These are phyloP conservation scores for Allium fistulosum DNA, from an alignment of 106 monocot species.

Conservation along the genomic window DNA sequence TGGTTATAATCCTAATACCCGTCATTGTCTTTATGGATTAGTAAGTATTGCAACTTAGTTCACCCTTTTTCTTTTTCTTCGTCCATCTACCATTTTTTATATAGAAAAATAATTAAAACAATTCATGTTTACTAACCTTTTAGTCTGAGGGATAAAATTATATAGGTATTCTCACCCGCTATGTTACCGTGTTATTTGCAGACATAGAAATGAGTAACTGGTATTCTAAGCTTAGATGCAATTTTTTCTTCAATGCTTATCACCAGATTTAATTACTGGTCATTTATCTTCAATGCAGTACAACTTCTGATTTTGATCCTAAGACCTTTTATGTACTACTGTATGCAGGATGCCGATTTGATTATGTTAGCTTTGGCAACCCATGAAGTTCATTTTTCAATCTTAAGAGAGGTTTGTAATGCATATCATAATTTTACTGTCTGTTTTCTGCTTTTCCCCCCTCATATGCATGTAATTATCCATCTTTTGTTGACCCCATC, in stretches of 20 bases:
- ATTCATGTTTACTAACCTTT: too few species aligned
- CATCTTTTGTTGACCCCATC: too few species aligned
- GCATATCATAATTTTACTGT: not conserved
- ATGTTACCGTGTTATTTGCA: too few species aligned
- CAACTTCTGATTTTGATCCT: not conserved
- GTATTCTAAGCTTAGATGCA: too few species aligned
- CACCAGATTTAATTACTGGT: not conserved
- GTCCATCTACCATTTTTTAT: too few species aligned
- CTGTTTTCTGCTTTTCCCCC: not conserved
- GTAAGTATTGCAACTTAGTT: conserved; percentile 33
- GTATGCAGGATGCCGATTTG: conserved; percentile 85
- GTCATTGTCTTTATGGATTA: conserved; percentile 93
- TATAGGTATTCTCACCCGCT: too few species aligned
- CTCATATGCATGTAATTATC: too few species aligned
- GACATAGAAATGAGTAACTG: too few species aligned
- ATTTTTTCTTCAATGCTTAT: too few species aligned
- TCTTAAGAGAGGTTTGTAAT: conserved; percentile 77
- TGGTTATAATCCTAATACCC: conserved; percentile 87
- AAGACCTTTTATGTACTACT: conserved; percentile 2
- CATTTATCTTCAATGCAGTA: not conserved
- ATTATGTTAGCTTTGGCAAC: conserved; percentile 99
- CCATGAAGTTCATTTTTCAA: conserved; percentile 97
- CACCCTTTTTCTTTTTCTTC: too few species aligned
- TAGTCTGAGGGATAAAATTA: too few species aligned
- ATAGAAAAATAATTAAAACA: too few species aligned